Base-by-base conservation (phyloP, 306 rosid species). In the Arachis hypogaea region DNA sequence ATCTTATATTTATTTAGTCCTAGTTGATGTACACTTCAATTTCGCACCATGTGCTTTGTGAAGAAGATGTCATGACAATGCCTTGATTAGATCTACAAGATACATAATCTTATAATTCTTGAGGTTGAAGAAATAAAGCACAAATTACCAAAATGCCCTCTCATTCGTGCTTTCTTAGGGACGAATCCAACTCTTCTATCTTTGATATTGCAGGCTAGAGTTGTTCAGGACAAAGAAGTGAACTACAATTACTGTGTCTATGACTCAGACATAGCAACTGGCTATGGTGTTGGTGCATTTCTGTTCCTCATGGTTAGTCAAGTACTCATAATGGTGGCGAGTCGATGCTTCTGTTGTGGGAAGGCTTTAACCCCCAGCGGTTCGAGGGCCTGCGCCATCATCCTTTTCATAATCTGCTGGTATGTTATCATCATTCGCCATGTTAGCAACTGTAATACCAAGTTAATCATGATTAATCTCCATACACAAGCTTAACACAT, bases 281-380 rank as follows among this genome's bases (percentile, higher is more conserved):
- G 98, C 68, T 88, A 74, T 4, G 99, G 99, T n/a, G 98, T 89
- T 9, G 99, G 98, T 68, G 95, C 99, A 71, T 90, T 95, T 76
- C 80, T 95, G 67, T 88, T 92, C 82, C 92, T 92, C 75, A 2
- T 95, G 93, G 77, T 78, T 18, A 80, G 97, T 78, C 98, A 95
- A 80, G 52, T 81, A 74, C 41, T 88, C 66, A 71, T 95, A 75
- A 95, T 95, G 99, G 94, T 64, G 47, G 93, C 92, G 71, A 92
- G 99, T 78, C 92, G 96, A 74, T 95, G 98, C 90, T 95, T 95
- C 87, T 95, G 99, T 54, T 92, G 97, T 1, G 98, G 99, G 40
- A 90, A 95, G 83, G 72, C 99, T 66, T 87, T 95, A 73, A 87
- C 71, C 72, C 96, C 99, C 0, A 93, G 97, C 60, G 93, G 99